Conservation (phyloP, 441 rosid species). For the Euphorbia celastroides region DNA sequence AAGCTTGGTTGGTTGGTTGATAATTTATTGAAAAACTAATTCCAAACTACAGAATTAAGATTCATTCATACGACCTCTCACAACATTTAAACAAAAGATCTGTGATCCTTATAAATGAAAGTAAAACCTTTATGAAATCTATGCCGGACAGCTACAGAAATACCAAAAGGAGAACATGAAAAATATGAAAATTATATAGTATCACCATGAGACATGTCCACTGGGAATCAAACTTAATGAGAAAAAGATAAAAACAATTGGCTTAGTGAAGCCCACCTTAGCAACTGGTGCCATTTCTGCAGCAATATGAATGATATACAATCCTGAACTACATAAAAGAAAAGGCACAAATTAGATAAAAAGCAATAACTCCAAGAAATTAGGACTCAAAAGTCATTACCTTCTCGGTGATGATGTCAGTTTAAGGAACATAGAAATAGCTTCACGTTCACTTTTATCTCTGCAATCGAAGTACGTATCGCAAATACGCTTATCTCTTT, state of each 20-base stretch:
- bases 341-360: slow-evolving; percentile 31
- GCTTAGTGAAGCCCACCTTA: slow-evolving; percentile 54
- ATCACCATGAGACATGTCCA: background rate
- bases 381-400: slow-evolving; percentile 31
- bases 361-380: slow-evolving; percentile 1
- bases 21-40: background rate
- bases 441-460: slow-evolving; percentile 66
- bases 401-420: slow-evolving; percentile 54
- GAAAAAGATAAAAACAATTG: background rate
- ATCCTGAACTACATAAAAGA: slow-evolving; percentile 71
- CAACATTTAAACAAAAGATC: background rate
- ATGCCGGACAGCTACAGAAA: background rate
- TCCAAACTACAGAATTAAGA: background rate
- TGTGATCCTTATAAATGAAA: background rate
- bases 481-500: slow-evolving; percentile 54
- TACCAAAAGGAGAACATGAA: background rate
- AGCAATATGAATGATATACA: slow-evolving; percentile 82
- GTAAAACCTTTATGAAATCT: background rate
- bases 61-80: background rate
- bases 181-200: background rate
- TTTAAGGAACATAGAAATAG: slow-evolving; percentile 54
- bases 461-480: slow-evolving; percentile 61
- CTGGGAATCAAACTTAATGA: slow-evolving; percentile 3
- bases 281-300: slow-evolving; percentile 99
- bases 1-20: no score